Evolutionary conservation across 805 yeast species (phyloP).

Genomic region (Cyberlindnera mycetangii): DNA sequence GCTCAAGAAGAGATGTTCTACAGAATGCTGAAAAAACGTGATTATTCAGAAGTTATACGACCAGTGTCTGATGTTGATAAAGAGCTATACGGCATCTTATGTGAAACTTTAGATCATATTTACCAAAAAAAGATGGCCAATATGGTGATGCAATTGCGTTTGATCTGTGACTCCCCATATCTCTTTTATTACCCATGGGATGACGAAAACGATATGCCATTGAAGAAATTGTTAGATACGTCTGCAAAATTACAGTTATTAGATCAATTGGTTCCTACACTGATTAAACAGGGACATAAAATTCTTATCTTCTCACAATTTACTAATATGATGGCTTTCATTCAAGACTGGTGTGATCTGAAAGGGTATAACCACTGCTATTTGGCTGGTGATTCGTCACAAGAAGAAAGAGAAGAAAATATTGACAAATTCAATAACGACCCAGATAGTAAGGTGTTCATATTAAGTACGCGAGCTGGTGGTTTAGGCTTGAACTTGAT

Average conservation of each 20-base stretch:
- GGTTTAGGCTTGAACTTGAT: conserved; percentile 88
- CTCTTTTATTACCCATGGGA: conserved; percentile 77
- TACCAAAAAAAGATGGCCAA: conserved; percentile 57
- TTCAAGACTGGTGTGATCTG: conserved; percentile 68
- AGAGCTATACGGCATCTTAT: conserved; percentile 14
- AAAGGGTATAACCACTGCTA: conserved; percentile 49
- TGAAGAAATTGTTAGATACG: conserved; percentile 42
- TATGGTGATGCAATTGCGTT: conserved; percentile 78
- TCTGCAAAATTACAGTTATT: conserved; percentile 75
- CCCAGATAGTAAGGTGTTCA: conserved; percentile 47
- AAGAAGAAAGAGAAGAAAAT: conserved; percentile 60
- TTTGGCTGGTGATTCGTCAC: conserved; percentile 74
- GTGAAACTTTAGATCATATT: conserved; percentile 37
- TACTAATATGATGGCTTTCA: conserved; percentile 73
- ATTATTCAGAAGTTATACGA: not conserved
- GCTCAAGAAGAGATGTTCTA: conserved; percentile 17
- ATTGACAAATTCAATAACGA: conserved; percentile 46
- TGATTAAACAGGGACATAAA: conserved; percentile 57
- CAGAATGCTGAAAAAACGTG: conserved; percentile 15
- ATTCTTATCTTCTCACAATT: conserved; percentile 86
- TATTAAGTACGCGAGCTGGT: conserved; percentile 90
- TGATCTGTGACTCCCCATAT: conserved; percentile 83
- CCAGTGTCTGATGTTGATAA: conserved; percentile 10
- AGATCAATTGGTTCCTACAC: conserved; percentile 53
- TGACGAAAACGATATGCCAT: conserved; percentile 39